Conservation (phyloP, 2,329 filamentous ascomycete genomes). For the Verticillium klebahnii region DNA sequence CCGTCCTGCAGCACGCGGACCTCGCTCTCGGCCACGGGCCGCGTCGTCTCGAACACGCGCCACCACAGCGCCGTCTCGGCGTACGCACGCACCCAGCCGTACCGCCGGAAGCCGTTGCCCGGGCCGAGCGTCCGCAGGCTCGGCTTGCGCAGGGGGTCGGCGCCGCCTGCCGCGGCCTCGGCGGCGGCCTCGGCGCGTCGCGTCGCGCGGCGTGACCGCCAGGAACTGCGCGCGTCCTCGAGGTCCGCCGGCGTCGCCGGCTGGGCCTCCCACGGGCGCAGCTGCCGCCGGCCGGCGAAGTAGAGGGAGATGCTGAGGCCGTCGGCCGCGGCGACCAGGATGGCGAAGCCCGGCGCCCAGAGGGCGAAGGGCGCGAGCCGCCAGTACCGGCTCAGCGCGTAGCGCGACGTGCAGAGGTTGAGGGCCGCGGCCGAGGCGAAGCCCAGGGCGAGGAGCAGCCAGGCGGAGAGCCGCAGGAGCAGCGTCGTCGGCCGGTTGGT, state of each 20-base stretch:
- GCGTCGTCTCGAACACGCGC: constrained; percentile 17
- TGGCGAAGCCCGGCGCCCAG: constrained; percentile 28
- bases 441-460: constrained; percentile 17
- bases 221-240: constrained; percentile 20
- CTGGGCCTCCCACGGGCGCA: constrained; percentile 32
- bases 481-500: constrained; percentile 27
- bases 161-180: constrained; percentile 6
- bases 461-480: constrained; percentile 20
- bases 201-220: constrained; percentile 7
- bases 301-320: constrained; percentile 32
- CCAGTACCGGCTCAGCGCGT: constrained; percentile 15
- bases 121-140: constrained; percentile 19
- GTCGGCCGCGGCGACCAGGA: constrained; percentile 27
- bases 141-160: constrained; percentile 15
- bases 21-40: constrained; percentile 16
- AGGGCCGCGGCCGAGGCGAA: constrained; percentile 25
- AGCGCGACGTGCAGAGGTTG: constrained; percentile 19
- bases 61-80: constrained; percentile 11
- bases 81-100: constrained; percentile 18
- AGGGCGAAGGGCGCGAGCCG: constrained; percentile 24
- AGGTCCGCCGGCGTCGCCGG: constrained; percentile 18
- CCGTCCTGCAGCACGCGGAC: constrained; percentile 21
- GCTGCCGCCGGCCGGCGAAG: constrained; percentile 22
- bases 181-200: constrained; percentile 10
- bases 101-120: constrained; percentile 16